These are phyloP conservation scores for Fusarium torreyae DNA, from an alignment of 2,329 filamentous ascomycete genomes.

Conservation along the genomic window DNA sequence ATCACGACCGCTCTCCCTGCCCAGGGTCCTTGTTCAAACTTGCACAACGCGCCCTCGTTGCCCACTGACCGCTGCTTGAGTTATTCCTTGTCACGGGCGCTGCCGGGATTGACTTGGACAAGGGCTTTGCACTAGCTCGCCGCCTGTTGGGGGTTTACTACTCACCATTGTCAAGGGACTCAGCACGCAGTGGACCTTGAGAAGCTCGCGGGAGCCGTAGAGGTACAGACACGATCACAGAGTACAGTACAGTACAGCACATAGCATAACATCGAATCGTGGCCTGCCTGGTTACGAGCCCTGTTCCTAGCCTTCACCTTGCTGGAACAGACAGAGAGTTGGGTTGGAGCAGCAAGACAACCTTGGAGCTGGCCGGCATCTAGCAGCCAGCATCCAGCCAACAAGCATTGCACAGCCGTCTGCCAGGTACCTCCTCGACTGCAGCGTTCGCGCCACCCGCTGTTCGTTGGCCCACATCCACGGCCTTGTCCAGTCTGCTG, in stretches of 20 bases:
- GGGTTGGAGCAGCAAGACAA: constrained; percentile 31
- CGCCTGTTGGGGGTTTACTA: constrained; percentile 40
- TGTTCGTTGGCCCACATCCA: constrained; percentile 47
- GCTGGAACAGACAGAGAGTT: constrained; percentile 10
- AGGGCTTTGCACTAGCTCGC: constrained; percentile 46
- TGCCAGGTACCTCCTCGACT: constrained; percentile 42
- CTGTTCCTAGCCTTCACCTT: constrained; percentile 14
- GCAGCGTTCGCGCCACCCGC: constrained; percentile 52
- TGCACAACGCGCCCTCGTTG: constrained; percentile 37
- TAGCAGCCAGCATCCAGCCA: constrained; percentile 17
- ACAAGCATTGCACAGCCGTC: constrained; percentile 34
- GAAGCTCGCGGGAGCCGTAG: constrained; percentile 24
- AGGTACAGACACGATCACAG: constrained; percentile 38
- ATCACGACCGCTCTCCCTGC: constrained; percentile 19
- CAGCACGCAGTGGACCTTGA: constrained; percentile 28
- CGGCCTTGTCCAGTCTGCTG: constrained; percentile 39
- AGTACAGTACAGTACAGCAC: constrained; percentile 22
- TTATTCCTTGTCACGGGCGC: constrained; percentile 44
- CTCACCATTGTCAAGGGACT: constrained; percentile 29
- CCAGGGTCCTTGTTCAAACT: constrained; percentile 39
- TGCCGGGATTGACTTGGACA: constrained; percentile 46
- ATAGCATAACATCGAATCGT: constrained; percentile 23
- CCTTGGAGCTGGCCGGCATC: constrained; percentile 18
- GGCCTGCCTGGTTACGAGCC: constrained; percentile 12
- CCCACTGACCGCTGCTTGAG: constrained; percentile 51